These are phyloP conservation scores for Gossypium gossypioides DNA, from an alignment of 441 rosid species.

Conservation along the genomic window DNA sequence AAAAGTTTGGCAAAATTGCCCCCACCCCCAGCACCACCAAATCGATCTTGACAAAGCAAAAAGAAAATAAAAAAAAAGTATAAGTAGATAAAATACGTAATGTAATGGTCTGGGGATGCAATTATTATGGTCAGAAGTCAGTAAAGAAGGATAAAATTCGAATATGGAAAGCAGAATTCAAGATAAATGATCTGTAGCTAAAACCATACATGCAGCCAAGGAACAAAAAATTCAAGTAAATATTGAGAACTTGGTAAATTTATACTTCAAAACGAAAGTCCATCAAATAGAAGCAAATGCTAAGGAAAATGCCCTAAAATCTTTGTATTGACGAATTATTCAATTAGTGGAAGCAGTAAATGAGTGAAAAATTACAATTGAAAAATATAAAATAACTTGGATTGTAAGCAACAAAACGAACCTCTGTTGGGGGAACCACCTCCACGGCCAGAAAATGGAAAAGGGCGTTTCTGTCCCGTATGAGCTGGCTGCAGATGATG, in stretches of 20 bases:
- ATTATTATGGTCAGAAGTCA: not conserved
- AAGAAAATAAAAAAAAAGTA: not conserved
- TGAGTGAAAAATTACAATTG: slow-evolving; percentile 5
- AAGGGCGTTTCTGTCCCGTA: slow-evolving; percentile 73
- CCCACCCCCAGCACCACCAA: slow-evolving; percentile 40
- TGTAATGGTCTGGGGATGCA: not conserved
- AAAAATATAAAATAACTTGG: not conserved
- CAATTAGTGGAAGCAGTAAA: not conserved
- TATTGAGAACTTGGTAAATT: not conserved
- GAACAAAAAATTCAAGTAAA: not conserved
- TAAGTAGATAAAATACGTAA: not conserved
- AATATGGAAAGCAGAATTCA: not conserved
- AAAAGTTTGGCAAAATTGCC: slow-evolving; percentile 77
- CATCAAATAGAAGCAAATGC: not conserved
- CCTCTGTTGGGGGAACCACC: slow-evolving; percentile 44
- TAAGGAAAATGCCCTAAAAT: not conserved
- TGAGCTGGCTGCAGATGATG: slow-evolving; percentile 27
- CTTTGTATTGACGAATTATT: not conserved
- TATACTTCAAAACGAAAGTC: not conserved
- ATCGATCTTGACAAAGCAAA: slow-evolving; percentile 38
- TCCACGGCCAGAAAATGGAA: slow-evolving; percentile 34
- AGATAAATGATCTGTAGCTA: not conserved
- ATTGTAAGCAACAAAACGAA: not conserved
- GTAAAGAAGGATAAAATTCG: not conserved
- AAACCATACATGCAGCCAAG: not conserved